These are phyloP conservation scores for Cadophora gregata DNA, from an alignment of 2,329 filamentous ascomycete genomes.

Conservation along the genomic window DNA sequence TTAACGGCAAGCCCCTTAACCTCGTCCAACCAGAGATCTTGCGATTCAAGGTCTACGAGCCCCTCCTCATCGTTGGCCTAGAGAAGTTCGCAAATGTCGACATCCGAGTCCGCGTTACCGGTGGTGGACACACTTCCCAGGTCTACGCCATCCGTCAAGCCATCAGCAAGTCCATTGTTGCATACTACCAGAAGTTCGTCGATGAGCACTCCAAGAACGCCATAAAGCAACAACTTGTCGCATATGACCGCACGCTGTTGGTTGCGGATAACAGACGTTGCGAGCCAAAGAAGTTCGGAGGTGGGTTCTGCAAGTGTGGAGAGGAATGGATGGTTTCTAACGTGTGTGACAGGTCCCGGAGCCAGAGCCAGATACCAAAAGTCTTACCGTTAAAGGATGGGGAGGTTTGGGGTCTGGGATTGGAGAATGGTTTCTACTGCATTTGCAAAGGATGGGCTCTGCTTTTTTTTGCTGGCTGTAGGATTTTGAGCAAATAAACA, in stretches of 20 bases:
- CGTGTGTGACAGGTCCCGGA: slow-evolving; percentile 76
- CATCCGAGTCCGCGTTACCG: slow-evolving; percentile 94
- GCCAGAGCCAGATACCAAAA: slow-evolving; percentile 98
- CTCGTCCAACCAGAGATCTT: slow-evolving; percentile 97
- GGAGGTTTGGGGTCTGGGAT: slow-evolving; percentile 38
- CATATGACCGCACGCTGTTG: slow-evolving; percentile 96
- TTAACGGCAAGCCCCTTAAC: slow-evolving; percentile 94
- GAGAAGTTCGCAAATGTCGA: slow-evolving; percentile 98
- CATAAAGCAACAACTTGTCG: slow-evolving; percentile 94
- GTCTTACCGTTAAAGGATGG: slow-evolving; percentile 86
- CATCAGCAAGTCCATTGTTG: slow-evolving; percentile 95
- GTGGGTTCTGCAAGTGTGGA: slow-evolving; percentile 38
- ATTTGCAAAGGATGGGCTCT: slow-evolving; percentile 46
- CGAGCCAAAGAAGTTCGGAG: slow-evolving; percentile 93
- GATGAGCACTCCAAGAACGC: slow-evolving; percentile 99
- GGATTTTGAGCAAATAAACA: slow-evolving; percentile 45
- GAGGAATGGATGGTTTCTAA: slow-evolving; percentile 31
- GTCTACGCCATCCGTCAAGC: slow-evolving; percentile 99
- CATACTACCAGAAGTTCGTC: slow-evolving; percentile 99
- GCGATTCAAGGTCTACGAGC: slow-evolving; percentile 99
- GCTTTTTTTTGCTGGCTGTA: slow-evolving; percentile 43
- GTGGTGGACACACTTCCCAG: slow-evolving; percentile 97
- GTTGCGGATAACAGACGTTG: slow-evolving; percentile 99
- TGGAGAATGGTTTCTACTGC: slow-evolving; percentile 44
- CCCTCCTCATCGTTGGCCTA: slow-evolving; percentile 92